Base-by-base conservation (phyloP, 2,329 filamentous ascomycete genomes). In the Fusarium miscanthi region DNA sequence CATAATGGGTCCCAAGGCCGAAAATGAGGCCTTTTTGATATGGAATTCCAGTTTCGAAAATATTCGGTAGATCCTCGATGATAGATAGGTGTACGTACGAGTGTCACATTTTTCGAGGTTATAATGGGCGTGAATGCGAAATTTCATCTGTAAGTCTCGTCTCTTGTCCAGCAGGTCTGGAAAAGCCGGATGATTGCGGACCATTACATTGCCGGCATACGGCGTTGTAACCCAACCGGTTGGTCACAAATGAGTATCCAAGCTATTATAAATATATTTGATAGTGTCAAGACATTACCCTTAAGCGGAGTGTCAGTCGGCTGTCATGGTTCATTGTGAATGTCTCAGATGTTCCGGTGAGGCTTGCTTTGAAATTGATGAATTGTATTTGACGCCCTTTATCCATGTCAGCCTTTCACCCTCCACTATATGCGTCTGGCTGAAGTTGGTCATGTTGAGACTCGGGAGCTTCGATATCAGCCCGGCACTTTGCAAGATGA, bases 331-430 rank as follows among this genome's bases (percentile, higher is more conserved):
- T 40, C 35, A 64, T 59, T 52, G 51, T 52, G 51, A 43, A 59
- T 69, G 66, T 69, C 65, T 69, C 59, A 69, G 66, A 59, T 52
- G 19, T 27, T 69, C 37, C 65, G 66, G 66, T 69, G 66, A 69
- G 66, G 66, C 64, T 69, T 53, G 66, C 41, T 69, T 30, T 31
- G 58, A 52, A 69, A 69, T 69, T 69, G 51, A 35, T 69, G 51
- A 35, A 33, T 48, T 33, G 38, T 58, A 63, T 33, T 43, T 41
- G 31, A 52, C 51, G 53, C 45, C 49, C 45, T 23, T 37, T 25
- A 64, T 42, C 40, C 64, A 58, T 58, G 65, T 37, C 41, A 48
- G 31, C 51, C 35, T 37, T 38, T 45, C 17, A 48, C 43, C 45
- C 30, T 42, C 41, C 25, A 35, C 33, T 35, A 42, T 21, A 42